A percentile compares a stretch with the other conserved stretches of the same genome.
Conservation (phyloP, 164 flowering plant species). For the Aristolochia contorta region DNA sequence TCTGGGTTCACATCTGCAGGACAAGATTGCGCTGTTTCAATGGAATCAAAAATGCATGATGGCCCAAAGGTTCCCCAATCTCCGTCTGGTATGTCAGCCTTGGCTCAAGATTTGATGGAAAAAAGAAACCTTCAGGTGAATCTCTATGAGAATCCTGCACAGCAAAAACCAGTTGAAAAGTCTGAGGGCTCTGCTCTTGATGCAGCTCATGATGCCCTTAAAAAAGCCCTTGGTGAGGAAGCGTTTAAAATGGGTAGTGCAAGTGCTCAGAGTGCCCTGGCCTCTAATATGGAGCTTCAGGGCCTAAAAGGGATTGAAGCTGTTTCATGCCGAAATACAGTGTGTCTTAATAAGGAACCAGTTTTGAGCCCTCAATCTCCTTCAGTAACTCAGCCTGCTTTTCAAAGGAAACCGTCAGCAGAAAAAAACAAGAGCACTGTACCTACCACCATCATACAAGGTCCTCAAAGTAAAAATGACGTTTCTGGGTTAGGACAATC, state of each 20-base stretch:
- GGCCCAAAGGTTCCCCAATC: slow-evolving; percentile 4
- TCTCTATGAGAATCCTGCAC: slow-evolving; percentile 3
- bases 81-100: slow-evolving; percentile 12
- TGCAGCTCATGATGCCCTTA: slow-evolving; percentile 5
- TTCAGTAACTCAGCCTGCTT: slow-evolving; percentile 3
- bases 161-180: slow-evolving; percentile 10
- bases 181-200: slow-evolving; percentile 5
- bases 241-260: slow-evolving; percentile 3
- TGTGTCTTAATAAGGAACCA: background rate
- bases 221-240: background rate
- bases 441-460: slow-evolving; percentile 12
- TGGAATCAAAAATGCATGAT: background rate
- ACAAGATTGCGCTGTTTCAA: background rate
- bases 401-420: slow-evolving; percentile 13
- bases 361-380: slow-evolving; percentile 10
- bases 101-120: slow-evolving; percentile 21
- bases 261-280: slow-evolving; percentile 5
- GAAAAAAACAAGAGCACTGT: slow-evolving; percentile 12
- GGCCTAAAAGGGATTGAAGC: background rate
- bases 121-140: slow-evolving; percentile 21
- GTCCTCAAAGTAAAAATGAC: slow-evolving; percentile 12
- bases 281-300: background rate
- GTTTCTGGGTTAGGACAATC: slow-evolving; percentile 3
- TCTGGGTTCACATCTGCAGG: slow-evolving; percentile 4
- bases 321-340: background rate